These are phyloP conservation scores for Rhododendron kiyosumense DNA, from an alignment of 148 eudicot species.

Conservation along the genomic window DNA sequence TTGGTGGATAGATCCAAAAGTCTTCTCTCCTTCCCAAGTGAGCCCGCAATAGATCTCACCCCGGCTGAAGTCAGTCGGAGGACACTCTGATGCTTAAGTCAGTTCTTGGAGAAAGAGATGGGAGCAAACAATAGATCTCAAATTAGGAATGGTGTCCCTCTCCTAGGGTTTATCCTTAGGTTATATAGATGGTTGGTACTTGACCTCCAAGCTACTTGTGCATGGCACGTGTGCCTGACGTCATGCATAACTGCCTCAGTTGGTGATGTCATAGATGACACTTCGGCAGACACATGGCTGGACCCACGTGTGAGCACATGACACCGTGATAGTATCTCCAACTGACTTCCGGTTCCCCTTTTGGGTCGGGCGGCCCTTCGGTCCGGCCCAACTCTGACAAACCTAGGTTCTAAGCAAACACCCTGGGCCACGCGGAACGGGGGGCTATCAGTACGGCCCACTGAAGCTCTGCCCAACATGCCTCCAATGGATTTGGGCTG, in stretches of 20 bases:
- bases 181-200: not conserved
- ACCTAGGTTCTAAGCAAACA: not conserved
- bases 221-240: too few species aligned
- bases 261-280: not conserved
- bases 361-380: not conserved
- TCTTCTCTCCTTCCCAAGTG: not conserved
- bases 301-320: not conserved
- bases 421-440: not conserved
- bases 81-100: not conserved
- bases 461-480: not conserved
- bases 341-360: not conserved
- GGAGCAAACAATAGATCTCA: not conserved
- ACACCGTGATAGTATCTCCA: not conserved
- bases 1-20: not conserved
- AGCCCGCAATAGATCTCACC: not conserved
- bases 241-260: not conserved
- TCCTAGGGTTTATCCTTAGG: not conserved
- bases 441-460: not conserved
- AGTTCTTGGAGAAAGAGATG: not conserved
- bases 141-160: not conserved
- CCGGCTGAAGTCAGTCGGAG: not conserved
- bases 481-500: not conserved
- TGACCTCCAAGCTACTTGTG: not conserved
- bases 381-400: not conserved
- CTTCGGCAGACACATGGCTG: not conserved